Evolutionary conservation across 805 yeast genomes (phyloP).

Genomic region (Kregervanrija fluxuum): DNA sequence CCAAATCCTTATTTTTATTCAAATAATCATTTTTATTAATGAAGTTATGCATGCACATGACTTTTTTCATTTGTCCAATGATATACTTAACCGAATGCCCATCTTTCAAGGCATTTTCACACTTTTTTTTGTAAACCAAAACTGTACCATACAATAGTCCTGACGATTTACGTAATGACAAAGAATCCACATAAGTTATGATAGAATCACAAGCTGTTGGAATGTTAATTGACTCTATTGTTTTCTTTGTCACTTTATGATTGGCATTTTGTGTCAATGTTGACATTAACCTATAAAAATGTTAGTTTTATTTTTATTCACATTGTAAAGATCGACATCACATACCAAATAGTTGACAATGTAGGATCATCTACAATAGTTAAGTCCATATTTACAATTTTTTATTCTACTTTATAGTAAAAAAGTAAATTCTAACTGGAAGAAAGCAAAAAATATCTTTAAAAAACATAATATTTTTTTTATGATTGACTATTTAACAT

Average conservation of each 20-base stretch:
- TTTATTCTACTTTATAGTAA: no score
- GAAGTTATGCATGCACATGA: neutral
- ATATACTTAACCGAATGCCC: neutral
- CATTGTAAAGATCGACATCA: neutral
- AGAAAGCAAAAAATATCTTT: no score
- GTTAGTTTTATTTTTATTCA: conserved; percentile 3
- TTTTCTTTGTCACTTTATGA: conserved; percentile 22
- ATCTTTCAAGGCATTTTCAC: conserved; percentile 9
- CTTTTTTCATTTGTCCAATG: neutral
- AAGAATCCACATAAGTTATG: conserved; percentile 10
- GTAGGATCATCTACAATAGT: neutral
- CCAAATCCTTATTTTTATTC: no score
- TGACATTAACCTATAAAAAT: conserved; percentile 21
- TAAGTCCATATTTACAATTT: neutral
- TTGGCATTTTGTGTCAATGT: conserved; percentile 21
- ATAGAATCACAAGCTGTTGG: conserved; percentile 34
- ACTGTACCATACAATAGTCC: conserved; percentile 42
- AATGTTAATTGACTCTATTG: conserved; percentile 32
- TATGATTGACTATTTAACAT: no score
- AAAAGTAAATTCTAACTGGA: no score
- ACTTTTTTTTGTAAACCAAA: conserved; percentile 40
- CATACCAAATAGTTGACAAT: conserved; percentile 25
- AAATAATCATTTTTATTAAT: no score
- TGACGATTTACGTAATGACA: conserved; percentile 32
- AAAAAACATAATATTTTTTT: no score